Evolutionary conservation across 345 rosid species (phyloP).

Genomic region (Nephelium lappaceum): DNA sequence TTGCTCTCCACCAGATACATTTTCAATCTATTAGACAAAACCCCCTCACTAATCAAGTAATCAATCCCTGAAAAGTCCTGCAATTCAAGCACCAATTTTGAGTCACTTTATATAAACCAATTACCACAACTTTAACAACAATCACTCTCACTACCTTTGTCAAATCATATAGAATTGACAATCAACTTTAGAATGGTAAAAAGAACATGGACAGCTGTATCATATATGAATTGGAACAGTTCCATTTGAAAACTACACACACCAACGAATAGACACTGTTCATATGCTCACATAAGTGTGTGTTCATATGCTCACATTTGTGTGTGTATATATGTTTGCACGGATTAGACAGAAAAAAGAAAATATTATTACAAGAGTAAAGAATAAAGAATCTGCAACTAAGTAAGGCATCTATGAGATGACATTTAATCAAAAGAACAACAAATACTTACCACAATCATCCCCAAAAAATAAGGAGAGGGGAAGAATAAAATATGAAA

Average conservation of each 20-base stretch:
- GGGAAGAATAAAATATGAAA: not conserved
- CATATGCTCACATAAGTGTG: no score
- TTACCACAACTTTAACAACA: not conserved
- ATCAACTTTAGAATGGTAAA: no score
- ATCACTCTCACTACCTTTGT: not conserved
- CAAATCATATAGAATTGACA: not conserved
- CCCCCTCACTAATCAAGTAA: slow-evolving; percentile 25
- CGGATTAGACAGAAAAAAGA: no score
- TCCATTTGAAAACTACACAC: no score
- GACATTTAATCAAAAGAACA: not conserved
- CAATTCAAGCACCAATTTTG: not conserved
- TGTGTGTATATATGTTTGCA: no score
- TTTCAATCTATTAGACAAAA: slow-evolving; percentile 23
- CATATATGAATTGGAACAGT: no score
- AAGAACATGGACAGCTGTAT: no score
- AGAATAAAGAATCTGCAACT: not conserved
- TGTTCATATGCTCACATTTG: no score
- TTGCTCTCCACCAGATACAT: slow-evolving; percentile 85
- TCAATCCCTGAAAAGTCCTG: slow-evolving; percentile 29
- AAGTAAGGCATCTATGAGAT: not conserved
- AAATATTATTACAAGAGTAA: no score
- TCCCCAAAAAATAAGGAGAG: not conserved
- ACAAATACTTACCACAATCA: not conserved
- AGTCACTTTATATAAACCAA: not conserved
- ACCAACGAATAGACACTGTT: no score